Conservation (phyloP, 1,284 basidiomycete species). For the Meripilus lineatus region DNA sequence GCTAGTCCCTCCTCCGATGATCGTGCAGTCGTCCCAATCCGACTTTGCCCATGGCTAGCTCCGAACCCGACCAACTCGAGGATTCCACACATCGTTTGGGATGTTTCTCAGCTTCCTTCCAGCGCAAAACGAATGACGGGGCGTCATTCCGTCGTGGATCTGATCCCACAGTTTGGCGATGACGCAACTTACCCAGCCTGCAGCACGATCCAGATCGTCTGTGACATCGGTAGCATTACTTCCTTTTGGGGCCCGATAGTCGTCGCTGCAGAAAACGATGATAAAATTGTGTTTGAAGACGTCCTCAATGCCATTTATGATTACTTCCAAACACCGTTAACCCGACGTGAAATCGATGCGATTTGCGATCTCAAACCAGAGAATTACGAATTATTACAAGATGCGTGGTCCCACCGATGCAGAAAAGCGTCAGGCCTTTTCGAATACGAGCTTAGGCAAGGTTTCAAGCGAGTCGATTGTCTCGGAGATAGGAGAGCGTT, state of each 20-base stretch:
- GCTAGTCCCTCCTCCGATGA: not conserved
- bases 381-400: slow-evolving; percentile 19
- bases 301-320: slow-evolving; percentile 31
- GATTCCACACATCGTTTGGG: slow-evolving; percentile 33
- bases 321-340: slow-evolving; percentile 31
- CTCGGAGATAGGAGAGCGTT: slow-evolving; percentile 29
- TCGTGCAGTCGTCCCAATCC: slow-evolving; percentile 15
- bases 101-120: slow-evolving; percentile 29
- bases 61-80: slow-evolving; percentile 30
- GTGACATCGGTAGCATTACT: slow-evolving; percentile 18
- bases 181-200: slow-evolving; percentile 23
- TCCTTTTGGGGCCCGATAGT: slow-evolving; percentile 30
- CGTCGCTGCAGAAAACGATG: slow-evolving; percentile 23
- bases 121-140: slow-evolving; percentile 30
- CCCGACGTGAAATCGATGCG: slow-evolving; percentile 23
- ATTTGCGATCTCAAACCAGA: slow-evolving; percentile 18
- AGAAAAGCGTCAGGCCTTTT: slow-evolving; percentile 9
- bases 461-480: slow-evolving; percentile 33
- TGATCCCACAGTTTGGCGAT: slow-evolving; percentile 20
- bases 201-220: slow-evolving; percentile 23
- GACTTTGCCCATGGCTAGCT: slow-evolving; percentile 28
- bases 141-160: slow-evolving; percentile 21
- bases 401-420: slow-evolving; percentile 23
- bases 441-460: slow-evolving; percentile 12
- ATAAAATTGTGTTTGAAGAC: slow-evolving; percentile 19